Evolutionary conservation across 306 rosid genomes (phyloP).

Genomic region (Lathyrus oleraceus): DNA sequence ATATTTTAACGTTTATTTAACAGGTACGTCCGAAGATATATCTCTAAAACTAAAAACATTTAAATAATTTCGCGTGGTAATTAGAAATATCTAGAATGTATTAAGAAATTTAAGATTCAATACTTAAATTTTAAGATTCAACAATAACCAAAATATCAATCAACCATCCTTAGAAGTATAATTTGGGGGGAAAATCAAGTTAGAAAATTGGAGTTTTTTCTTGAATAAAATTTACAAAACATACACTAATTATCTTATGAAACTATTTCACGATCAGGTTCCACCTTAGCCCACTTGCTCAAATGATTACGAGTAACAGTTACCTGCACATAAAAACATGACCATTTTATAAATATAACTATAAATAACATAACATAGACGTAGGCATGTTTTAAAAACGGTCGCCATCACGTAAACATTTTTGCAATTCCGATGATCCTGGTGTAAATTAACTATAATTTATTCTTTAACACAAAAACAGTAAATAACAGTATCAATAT

Average conservation of each 20-base stretch:
- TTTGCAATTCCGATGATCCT: too few species aligned
- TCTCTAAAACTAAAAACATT: too few species aligned
- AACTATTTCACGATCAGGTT: slow-evolving; percentile 14
- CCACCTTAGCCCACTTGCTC: slow-evolving; percentile 30
- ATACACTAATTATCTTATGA: not conserved
- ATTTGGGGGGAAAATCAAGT: not conserved
- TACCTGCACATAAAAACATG: slow-evolving; percentile 18
- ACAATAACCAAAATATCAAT: not conserved
- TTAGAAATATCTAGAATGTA: too few species aligned
- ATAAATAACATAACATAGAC: too few species aligned
- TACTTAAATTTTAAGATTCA: not conserved
- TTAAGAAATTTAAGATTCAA: not conserved
- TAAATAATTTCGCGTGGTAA: too few species aligned
- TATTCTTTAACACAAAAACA: too few species aligned
- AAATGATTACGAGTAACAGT: slow-evolving; percentile 29
- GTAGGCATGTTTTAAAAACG: too few species aligned
- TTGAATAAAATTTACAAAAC: not conserved
- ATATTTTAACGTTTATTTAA: too few species aligned
- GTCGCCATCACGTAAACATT: too few species aligned
- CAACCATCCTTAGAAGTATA: not conserved
- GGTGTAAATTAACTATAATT: too few species aligned
- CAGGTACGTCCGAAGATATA: too few species aligned
- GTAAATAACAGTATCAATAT: too few species aligned
- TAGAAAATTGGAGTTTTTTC: not conserved
- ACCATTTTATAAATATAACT: not conserved